Conservation (phyloP, 345 rosid genomes). For the Hibiscus syriacus region DNA sequence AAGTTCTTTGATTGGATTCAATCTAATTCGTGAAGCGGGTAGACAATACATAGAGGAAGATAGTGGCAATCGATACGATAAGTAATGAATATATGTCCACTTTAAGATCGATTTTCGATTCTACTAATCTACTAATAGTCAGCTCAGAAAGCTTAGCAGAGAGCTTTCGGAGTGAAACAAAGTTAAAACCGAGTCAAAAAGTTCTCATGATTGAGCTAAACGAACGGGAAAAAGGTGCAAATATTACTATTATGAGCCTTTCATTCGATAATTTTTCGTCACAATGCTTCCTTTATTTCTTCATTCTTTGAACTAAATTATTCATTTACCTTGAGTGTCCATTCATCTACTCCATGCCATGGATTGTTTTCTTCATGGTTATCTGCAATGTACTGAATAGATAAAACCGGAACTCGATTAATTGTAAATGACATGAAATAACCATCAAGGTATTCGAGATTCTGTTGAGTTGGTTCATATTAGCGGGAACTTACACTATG, state of each 20-base stretch:
- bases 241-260: background rate
- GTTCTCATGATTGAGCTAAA: background rate
- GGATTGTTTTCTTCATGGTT: constrained; percentile 66
- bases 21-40: background rate
- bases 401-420: constrained; percentile 5
- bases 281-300: no score
- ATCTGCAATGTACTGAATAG: constrained; percentile 75
- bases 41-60: background rate
- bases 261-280: background rate
- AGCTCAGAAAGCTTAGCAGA: no score
- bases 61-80: background rate
- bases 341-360: constrained; percentile 71
- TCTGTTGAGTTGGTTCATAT: background rate
- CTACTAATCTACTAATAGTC: background rate
- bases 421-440: background rate
- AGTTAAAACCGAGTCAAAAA: background rate
- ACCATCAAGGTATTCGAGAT: background rate
- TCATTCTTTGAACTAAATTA: background rate
- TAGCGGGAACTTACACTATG: constrained; percentile 58
- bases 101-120: background rate
- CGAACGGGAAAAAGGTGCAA: background rate
- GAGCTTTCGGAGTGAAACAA: background rate
- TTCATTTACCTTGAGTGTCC: constrained; percentile 69
- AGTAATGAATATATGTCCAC: background rate
- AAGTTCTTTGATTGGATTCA: no score